Conservation (phyloP, 1,284 basidiomycete genomes). For the Trametes pubescens region DNA sequence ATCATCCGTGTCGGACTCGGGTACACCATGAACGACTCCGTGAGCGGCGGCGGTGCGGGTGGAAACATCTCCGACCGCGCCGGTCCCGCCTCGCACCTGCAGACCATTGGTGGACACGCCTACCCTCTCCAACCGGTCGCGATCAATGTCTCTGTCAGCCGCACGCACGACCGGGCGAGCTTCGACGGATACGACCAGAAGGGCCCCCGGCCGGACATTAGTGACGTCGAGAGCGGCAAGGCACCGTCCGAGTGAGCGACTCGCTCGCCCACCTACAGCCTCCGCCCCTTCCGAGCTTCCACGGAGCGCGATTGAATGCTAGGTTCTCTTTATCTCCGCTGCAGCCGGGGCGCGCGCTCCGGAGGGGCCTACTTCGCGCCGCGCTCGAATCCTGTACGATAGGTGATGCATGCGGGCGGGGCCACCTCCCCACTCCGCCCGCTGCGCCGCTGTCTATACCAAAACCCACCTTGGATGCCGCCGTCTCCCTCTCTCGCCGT, state of each 20-base stretch:
- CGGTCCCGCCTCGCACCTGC: conserved; percentile 8
- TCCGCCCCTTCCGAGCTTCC: background rate
- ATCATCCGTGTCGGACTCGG: conserved; percentile 34
- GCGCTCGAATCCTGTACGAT: background rate
- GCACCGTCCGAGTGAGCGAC: conserved; percentile 17
- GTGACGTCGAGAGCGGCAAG: conserved; percentile 26
- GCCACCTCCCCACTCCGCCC: background rate
- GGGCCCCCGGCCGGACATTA: conserved; percentile 14
- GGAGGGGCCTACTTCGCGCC: background rate
- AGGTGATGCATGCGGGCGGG: background rate
- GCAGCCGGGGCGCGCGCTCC: background rate
- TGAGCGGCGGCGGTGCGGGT: conserved; percentile 12
- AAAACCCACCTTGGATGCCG: background rate
- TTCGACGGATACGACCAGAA: conserved; percentile 29
- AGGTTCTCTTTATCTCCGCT: conserved; percentile 7
- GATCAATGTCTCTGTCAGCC: conserved; percentile 30
- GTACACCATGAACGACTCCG: conserved; percentile 25
- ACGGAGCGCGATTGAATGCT: background rate
- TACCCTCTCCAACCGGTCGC: conserved; percentile 29
- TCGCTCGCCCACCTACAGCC: background rate
- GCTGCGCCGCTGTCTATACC: background rate
- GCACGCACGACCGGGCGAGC: conserved; percentile 27
- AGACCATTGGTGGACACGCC: conserved; percentile 18
- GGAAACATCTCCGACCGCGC: conserved; percentile 13
- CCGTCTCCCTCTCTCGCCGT: background rate